These are phyloP conservation scores for Amphirosellinia nigrospora DNA, from an alignment of 495 filamentous ascomycete species.

Conservation along the genomic window DNA sequence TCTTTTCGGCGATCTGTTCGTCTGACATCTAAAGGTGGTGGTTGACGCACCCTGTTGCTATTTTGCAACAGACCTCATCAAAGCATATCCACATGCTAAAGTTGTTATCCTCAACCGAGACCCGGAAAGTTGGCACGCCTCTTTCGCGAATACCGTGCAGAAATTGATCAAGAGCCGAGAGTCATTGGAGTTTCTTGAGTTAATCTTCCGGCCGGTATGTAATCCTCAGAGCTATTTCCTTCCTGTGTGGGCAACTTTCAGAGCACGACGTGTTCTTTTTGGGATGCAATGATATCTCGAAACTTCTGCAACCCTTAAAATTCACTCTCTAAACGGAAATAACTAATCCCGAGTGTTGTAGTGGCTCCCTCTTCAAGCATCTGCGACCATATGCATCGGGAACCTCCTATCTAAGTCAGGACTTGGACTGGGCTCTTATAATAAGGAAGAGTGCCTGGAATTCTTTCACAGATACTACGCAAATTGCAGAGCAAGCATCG, in stretches of 20 bases:
- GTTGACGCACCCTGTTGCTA: conserved; percentile 67
- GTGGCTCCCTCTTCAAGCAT: conserved; percentile 59
- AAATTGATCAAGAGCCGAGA: conserved; percentile 27
- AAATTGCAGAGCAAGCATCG: conserved; percentile 29
- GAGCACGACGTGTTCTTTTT: no score
- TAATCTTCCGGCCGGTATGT: conserved; percentile 32
- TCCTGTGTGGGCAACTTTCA: no score
- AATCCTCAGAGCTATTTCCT: no score
- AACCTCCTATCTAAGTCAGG: conserved; percentile 52
- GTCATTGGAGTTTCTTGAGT: conserved; percentile 34
- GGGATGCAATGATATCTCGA: no score
- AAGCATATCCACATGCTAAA: conserved; percentile 70
- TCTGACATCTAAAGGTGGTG: conserved; percentile 50
- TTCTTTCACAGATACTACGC: conserved; percentile 32
- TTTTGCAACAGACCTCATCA: conserved; percentile 66
- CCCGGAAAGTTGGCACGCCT: conserved; percentile 43
- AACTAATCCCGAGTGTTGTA: no score
- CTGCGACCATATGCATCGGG: conserved; percentile 27
- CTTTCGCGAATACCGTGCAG: conserved; percentile 26
- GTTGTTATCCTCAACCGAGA: conserved; percentile 66
- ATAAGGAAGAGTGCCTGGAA: conserved; percentile 26
- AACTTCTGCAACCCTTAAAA: no score
- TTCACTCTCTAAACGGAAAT: no score
- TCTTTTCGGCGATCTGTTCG: neutral
- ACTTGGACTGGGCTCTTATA: conserved; percentile 19